A percentile compares a stretch with the other conserved stretches of the same genome.
Evolutionary conservation across 768 basidiomycete genomes (phyloP).

Genomic region (Cyathus striatus): DNA sequence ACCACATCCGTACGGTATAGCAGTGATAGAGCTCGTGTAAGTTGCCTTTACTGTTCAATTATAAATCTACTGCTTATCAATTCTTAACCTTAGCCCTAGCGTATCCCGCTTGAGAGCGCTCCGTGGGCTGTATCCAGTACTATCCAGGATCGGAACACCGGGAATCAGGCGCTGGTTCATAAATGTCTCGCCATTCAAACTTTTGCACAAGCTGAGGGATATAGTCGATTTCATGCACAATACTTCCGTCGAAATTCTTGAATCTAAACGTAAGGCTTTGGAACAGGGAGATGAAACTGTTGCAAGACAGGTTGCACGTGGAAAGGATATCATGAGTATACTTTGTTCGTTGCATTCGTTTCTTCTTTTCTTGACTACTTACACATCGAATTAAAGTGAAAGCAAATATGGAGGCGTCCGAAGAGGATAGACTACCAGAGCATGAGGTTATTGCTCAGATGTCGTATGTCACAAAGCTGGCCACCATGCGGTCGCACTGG

Average conservation of each 20-base stretch:
- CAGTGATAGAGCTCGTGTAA: slow-evolving; percentile 25
- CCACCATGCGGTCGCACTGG: too few species aligned
- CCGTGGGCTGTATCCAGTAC: too few species aligned
- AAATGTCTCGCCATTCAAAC: slow-evolving; percentile 26
- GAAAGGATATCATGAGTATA: slow-evolving; percentile 35
- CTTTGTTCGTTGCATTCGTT: neutral
- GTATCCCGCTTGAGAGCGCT: too few species aligned
- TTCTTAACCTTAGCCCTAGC: too few species aligned
- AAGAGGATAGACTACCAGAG: slow-evolving; percentile 27
- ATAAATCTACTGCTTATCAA: too few species aligned
- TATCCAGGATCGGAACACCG: slow-evolving; percentile 21
- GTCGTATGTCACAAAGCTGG: slow-evolving; percentile 16
- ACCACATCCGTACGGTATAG: slow-evolving; percentile 23
- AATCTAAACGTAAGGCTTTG: slow-evolving; percentile 29
- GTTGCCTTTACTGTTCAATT: too few species aligned
- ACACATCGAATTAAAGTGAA: slow-evolving; percentile 20
- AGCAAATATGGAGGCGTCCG: slow-evolving; percentile 26
- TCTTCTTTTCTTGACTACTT: neutral
- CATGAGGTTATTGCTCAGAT: slow-evolving; percentile 28
- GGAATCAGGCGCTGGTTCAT: slow-evolving; percentile 28
- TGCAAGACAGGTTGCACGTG: slow-evolving; percentile 26
- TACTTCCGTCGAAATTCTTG: slow-evolving; percentile 28
- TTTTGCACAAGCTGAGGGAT: slow-evolving; percentile 20
- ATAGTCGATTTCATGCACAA: slow-evolving; percentile 28
- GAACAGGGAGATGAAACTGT: slow-evolving; percentile 27